phyloP scores from a whole-genome alignment of 768 basidiomycete genomes.

The Glaciozyma martinii region DNA sequence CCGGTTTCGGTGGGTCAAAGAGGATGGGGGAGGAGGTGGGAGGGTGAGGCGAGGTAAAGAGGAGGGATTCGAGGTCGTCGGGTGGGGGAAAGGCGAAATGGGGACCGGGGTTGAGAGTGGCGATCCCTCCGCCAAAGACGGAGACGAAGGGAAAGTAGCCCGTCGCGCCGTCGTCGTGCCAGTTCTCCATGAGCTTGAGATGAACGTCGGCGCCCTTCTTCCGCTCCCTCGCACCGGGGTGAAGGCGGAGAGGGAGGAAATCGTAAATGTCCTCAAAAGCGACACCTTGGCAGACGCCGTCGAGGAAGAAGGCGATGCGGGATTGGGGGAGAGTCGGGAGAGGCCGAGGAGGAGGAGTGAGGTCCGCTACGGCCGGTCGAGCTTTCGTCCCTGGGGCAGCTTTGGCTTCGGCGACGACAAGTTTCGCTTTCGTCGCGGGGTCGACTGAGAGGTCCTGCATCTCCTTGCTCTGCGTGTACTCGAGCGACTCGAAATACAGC shows the following conservation, averaged over 20 bases:
- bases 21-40: not conserved
- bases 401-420: conserved; percentile 47
- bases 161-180: conserved; percentile 84
- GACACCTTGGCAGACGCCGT: conserved; percentile 70
- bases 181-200: conserved; percentile 49
- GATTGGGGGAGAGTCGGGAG: conserved; percentile 64
- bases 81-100: conserved; percentile 73
- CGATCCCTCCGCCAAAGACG: conserved; percentile 78
- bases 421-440: conserved; percentile 49
- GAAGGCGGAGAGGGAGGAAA: conserved; percentile 68
- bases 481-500: conserved; percentile 87
- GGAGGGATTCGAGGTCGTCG: conserved; percentile 59
- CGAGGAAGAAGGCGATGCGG: conserved; percentile 78
- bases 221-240: conserved; percentile 55
- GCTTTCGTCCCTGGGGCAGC: conserved; percentile 45
- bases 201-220: conserved; percentile 50
- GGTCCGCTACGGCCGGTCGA: conserved; percentile 30
- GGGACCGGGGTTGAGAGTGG: conserved; percentile 80
- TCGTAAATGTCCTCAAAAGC: conserved; percentile 86
- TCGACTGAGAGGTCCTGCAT: conserved; percentile 81
- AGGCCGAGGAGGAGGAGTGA: conserved; percentile 47
- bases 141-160: conserved; percentile 96
- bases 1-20: too few relatives aligned
- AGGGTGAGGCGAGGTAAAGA: conserved; percentile 40
- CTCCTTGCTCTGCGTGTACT: conserved; percentile 81